Base-by-base conservation (phyloP, 495 filamentous ascomycete species). In the Haplographium delicatum region DNA sequence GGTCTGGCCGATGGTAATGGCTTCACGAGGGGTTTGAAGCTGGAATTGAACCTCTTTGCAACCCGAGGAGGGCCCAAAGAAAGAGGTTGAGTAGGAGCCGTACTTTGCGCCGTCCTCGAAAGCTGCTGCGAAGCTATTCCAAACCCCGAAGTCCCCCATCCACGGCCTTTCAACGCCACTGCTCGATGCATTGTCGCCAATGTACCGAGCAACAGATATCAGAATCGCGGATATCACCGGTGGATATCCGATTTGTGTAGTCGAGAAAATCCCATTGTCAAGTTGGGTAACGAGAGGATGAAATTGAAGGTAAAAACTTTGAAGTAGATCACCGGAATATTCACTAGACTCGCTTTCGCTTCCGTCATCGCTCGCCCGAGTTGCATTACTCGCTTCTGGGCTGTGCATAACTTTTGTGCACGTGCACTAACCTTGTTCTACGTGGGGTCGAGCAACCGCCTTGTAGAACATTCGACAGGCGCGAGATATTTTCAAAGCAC, bases 381-480 rank as follows among this genome's bases (percentile, higher is more conserved):
- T 22, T 47, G 47, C 55, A 38, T 45, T 53, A 44, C 53, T 53
- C 45, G 55, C 35, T 25, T 23, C 15, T 50, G 47, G 16, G 35
- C 35, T 35, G 27, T 27, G 51, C 51, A 54, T 35, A 37, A 54
- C 19, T 49, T 53, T 27, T n/a, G 35, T 37, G 13, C 37, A 8
- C 18, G 10, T 34, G 47, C 37, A 41, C 42, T 27, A 50, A 18
- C 3, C 42, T 44, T 33, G 34, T 43, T 16, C 41, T 9, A 28
- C 22, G 51, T 54, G 55, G 55, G 55, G 50, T 37, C 16, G 26
- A 34, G 30, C n/a, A 42, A n/a, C 25, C 45, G 46, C 50, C 22
- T 48, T 44, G 56, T 51, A 59, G 52, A 59, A 59, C 51, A 52
- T 59, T 59, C 57, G 40, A 53, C 33, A 13, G 11, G 18, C 22